Evolutionary conservation across 2,329 filamentous ascomycete genomes (phyloP).

Genomic region (Trichoderma atrobrunneum): DNA sequence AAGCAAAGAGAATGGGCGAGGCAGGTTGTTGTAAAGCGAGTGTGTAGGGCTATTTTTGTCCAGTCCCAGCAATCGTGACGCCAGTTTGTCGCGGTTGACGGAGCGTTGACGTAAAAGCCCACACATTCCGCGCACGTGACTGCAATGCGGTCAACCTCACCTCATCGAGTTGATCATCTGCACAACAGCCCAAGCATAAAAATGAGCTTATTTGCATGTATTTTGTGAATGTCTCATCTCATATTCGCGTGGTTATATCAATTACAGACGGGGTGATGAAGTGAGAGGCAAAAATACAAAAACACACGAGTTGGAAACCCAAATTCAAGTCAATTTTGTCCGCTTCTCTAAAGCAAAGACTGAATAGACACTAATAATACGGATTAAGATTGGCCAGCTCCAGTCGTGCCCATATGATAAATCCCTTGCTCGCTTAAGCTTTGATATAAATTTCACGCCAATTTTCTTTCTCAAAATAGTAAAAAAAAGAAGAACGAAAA

Average conservation of each 20-base stretch:
- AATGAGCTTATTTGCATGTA: background rate
- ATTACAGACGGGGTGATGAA: background rate
- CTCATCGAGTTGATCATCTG: background rate
- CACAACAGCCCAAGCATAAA: background rate
- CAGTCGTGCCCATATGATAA: constrained; percentile 1
- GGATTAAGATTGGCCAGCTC: constrained; percentile 8
- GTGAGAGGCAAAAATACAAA: background rate
- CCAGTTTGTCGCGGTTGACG: background rate
- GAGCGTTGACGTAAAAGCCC: constrained; percentile 8
- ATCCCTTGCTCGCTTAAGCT: background rate
- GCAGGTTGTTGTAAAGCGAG: background rate
- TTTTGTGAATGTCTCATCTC: background rate
- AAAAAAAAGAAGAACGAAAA: background rate
- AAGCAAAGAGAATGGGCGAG: background rate
- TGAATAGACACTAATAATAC: background rate
- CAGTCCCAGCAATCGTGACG: constrained; percentile 17
- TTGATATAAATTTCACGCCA: constrained; percentile 4
- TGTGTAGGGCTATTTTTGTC: constrained; percentile 37
- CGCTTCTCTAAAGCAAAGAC: constrained; percentile 1
- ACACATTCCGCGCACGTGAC: constrained; percentile 1
- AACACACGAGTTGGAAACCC: background rate
- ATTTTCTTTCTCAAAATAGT: background rate
- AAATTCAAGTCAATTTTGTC: background rate
- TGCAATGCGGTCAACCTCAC: background rate
- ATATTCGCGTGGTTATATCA: background rate